Conservation (phyloP, 768 basidiomycete genomes). For the Myochromella boudieri region DNA sequence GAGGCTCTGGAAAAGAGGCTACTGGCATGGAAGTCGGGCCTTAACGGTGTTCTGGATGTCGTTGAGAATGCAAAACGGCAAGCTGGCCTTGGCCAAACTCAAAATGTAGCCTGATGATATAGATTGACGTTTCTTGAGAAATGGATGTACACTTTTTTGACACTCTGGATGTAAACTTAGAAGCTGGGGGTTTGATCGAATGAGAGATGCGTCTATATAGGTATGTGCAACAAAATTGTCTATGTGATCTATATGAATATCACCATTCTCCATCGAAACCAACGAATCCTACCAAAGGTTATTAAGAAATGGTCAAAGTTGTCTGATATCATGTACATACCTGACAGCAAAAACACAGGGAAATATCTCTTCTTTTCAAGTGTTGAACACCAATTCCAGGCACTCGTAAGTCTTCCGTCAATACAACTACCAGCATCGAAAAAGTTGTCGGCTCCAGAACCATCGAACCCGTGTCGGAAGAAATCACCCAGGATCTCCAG, state of each 20-base stretch:
- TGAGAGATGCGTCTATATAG: neutral
- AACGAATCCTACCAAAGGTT: slow-evolving; percentile 56
- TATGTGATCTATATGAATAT: slow-evolving; percentile 9
- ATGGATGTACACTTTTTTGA: neutral
- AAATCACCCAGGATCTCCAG: slow-evolving; percentile 80
- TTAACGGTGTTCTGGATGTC: slow-evolving; percentile 69
- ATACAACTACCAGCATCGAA: slow-evolving; percentile 86
- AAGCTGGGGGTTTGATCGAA: no score
- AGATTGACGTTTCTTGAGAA: slow-evolving; percentile 5
- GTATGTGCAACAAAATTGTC: neutral
- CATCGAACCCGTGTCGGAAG: slow-evolving; percentile 87
- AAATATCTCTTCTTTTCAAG: slow-evolving; percentile 88
- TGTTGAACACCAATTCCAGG: slow-evolving; percentile 89
- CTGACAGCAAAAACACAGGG: slow-evolving; percentile 73
- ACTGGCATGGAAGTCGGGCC: slow-evolving; percentile 73
- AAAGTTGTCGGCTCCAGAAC: slow-evolving; percentile 89
- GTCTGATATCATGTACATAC: slow-evolving; percentile 37
- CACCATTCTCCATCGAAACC: slow-evolving; percentile 90
- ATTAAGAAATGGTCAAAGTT: slow-evolving; percentile 3
- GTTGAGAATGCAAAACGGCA: slow-evolving; percentile 56
- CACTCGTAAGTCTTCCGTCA: slow-evolving; percentile 83
- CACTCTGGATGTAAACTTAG: no score
- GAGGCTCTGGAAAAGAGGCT: slow-evolving; percentile 71
- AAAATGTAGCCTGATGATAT: slow-evolving; percentile 13
- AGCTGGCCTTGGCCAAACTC: slow-evolving; percentile 31